Evolutionary conservation across 768 basidiomycete species (phyloP).

Genomic region (Suillus occidentalis): DNA sequence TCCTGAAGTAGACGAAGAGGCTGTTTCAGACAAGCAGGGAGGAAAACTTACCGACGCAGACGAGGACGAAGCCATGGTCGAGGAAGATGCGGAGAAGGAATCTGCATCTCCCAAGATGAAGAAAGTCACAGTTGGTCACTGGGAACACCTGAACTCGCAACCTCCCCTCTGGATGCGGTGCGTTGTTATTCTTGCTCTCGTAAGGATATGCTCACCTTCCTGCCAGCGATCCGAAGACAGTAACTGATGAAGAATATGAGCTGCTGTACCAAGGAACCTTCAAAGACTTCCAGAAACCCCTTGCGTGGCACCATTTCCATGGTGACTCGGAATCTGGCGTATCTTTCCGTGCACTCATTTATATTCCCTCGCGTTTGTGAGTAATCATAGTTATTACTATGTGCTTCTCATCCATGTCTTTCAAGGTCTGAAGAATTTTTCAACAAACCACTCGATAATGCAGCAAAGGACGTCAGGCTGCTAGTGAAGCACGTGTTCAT

Average conservation of each 20-base stretch:
- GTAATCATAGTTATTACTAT: constrained; percentile 21
- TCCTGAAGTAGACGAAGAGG: constrained; percentile 47
- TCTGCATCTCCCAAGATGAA: constrained; percentile 57
- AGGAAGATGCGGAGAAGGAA: constrained; percentile 48
- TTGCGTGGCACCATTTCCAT: constrained; percentile 92
- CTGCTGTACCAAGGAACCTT: constrained; percentile 61
- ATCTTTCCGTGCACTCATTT: constrained; percentile 87
- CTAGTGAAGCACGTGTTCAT: constrained; percentile 96
- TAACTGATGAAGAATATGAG: constrained; percentile 68
- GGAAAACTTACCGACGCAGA: constrained; percentile 31
- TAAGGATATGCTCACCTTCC: constrained; percentile 4
- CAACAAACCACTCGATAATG: constrained; percentile 56
- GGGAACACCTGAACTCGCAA: constrained; percentile 85
- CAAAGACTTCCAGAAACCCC: constrained; percentile 74
- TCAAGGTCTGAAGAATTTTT: constrained; percentile 67
- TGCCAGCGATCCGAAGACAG: constrained; percentile 79
- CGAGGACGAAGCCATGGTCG: constrained; percentile 68
- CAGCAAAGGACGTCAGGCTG: constrained; percentile 66
- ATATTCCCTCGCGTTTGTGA: constrained; percentile 73
- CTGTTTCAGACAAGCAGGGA: constrained; percentile 21
- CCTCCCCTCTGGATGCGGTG: constrained; percentile 94
- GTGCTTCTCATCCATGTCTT: constrained; percentile 11
- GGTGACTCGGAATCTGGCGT: constrained; percentile 87
- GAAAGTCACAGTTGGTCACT: constrained; percentile 67
- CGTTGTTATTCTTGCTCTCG: constrained; percentile 6